Evolutionary conservation across 2,329 filamentous ascomycete species (phyloP), one percentile per base, ranked within the genome.

Genomic region (Microascus cirrosus): DNA sequence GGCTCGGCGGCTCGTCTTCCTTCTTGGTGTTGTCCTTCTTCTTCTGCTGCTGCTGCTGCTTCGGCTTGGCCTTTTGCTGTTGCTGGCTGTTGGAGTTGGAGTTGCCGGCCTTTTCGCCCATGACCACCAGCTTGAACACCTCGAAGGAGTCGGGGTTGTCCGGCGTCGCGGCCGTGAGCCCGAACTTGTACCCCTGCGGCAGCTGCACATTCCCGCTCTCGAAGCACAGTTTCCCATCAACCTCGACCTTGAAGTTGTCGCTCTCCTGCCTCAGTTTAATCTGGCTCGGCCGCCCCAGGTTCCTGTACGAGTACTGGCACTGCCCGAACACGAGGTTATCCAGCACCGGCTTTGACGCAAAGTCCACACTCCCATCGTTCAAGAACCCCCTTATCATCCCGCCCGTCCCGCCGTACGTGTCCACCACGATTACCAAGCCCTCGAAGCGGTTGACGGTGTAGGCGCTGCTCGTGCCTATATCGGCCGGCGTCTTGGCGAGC

Each of bases 91-190:
- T 61, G 54, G 54, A 59, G 52, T 1, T 48, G 54, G 28, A 54
- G 54, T 32, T 35, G 53, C 48, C 59, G 32, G 39, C 58, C 54
- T 60, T 62, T 56, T 83, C 80, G 12, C 81, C 85, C 67, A 85
- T 83, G 56, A 94, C 82, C 39, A 88, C 79, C 68, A 97, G 81
- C 69, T 93, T 95, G 77, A 92, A 94, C 63, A 96, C 72, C 72
- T 99, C 94, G 66, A 96, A 95, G 5, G 90, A 95, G 73, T 99
- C 94, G 0, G 94, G 91, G 65, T 85, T 92, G 63, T 97, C 93
- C 34, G 90, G 89, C 2, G 90, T 93, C 18, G 90, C 89, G 50
- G 93, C 94, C 13, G 88, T 90, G 64, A 99, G 75, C 65, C 94
- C 94, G 63, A 96, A 89, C 69, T 82, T 81, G 75, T 97, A 95